Percentiles rank a stretch among this genome's conserved stretches.
These are phyloP conservation scores for Phialophora tarda DNA, from an alignment of 2,329 filamentous ascomycete species.

Conservation along the genomic window DNA sequence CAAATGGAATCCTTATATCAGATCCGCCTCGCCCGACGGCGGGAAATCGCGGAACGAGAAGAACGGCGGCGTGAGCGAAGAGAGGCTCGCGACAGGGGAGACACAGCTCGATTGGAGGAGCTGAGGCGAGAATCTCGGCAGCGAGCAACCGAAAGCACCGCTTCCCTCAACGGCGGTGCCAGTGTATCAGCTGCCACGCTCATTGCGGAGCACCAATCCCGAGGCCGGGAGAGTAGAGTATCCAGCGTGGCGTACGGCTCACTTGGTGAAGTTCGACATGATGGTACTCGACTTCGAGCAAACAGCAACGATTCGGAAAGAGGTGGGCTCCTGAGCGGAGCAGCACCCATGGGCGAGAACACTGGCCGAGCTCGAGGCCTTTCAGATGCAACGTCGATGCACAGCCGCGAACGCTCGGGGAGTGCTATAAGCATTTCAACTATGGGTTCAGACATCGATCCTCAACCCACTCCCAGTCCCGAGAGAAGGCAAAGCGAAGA, in stretches of 20 bases:
- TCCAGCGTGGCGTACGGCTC: slow-evolving; percentile 56
- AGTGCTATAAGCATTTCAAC: slow-evolving; percentile 45
- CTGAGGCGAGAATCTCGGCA: slow-evolving; percentile 63
- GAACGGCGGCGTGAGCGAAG: slow-evolving; percentile 71
- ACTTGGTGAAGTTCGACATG: slow-evolving; percentile 56
- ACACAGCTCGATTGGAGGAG: slow-evolving; percentile 70
- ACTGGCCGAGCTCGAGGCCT: slow-evolving; percentile 27
- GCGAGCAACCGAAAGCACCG: slow-evolving; percentile 51
- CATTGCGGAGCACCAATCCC: slow-evolving; percentile 52
- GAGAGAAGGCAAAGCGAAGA: slow-evolving; percentile 29
- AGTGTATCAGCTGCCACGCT: slow-evolving; percentile 47
- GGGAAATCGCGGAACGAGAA: slow-evolving; percentile 77
- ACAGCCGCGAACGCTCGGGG: slow-evolving; percentile 45
- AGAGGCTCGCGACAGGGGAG: slow-evolving; percentile 74
- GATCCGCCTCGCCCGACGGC: slow-evolving; percentile 77
- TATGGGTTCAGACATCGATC: slow-evolving; percentile 29
- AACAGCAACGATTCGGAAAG: slow-evolving; percentile 55
- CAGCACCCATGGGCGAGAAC: slow-evolving; percentile 44
- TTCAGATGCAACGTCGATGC: slow-evolving; percentile 36
- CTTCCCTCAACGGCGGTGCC: slow-evolving; percentile 37
- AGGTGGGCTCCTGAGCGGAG: slow-evolving; percentile 51
- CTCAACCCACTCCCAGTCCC: slow-evolving; percentile 25
- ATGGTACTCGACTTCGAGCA: slow-evolving; percentile 55
- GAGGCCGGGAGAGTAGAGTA: slow-evolving; percentile 52
- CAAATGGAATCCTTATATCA: slow-evolving; percentile 95